Base-by-base conservation (phyloP, 1,284 basidiomycete species). In the Fomitopsis palustris region DNA sequence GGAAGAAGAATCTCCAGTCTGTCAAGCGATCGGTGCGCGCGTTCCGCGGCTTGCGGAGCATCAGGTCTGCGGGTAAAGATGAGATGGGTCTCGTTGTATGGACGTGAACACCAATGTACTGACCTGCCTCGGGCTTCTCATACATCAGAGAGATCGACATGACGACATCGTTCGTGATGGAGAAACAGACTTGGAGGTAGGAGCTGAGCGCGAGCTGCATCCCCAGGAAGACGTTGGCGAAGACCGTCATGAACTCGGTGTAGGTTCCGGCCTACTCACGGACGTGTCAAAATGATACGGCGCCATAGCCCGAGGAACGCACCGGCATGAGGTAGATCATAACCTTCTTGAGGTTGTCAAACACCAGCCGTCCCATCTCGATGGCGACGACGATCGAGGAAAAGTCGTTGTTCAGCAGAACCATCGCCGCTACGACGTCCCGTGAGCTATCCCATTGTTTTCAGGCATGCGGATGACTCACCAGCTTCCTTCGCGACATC, bases 201-300 rank as follows among this genome's bases (percentile, higher is more conserved):
- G 76, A 77, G 61, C 75, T 78, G 51, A 79, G 63, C 5, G 76
- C 68, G 47, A 76, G 68, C 58, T 78, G 78, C 61, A 74, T 73
- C 37, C 81, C 81, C 12, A 80, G 68, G 45, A 81, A 66, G 53
- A 81, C 73, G 58, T 81, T 82, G 35, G 87, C 70, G n/a, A 90
- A 68, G 53, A 90, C 82, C 2, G 87, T 81, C 77, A 87, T 84
- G 62, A 90, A 78, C 67, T 90, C 88, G 12, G 85, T 81, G 74
- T 86, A 90, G 57, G 81, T 69, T 10, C 55, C 56, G 2, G 62
- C 59, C 64, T 63, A 27, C 19, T n/a, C n/a, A n/a, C n/a, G n/a
- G n/a, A n/a, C n/a, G n/a, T n/a, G n/a, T n/a, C n/a, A n/a, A n/a
- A n/a, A n/a, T n/a, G n/a, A n/a, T n/a, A n/a, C n/a, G n/a, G n/a